phyloP scores from a whole-genome alignment of 1,284 basidiomycete genomes.

The Inonotus obliquus region DNA sequence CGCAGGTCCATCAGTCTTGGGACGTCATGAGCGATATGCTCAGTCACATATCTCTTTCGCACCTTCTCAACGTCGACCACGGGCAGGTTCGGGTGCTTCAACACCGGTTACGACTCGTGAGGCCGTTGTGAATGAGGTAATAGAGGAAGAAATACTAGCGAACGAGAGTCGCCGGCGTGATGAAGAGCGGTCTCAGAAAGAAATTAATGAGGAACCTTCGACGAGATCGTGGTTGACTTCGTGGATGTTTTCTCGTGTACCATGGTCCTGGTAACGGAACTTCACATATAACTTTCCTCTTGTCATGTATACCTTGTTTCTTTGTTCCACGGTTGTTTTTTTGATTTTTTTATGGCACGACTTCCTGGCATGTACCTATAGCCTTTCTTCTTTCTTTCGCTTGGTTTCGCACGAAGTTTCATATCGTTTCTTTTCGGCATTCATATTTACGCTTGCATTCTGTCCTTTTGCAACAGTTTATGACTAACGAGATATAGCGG shows the following conservation, averaged over 20 bases:
- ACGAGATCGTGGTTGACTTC: conserved; percentile 17
- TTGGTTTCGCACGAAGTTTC: neutral
- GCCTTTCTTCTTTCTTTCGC: neutral
- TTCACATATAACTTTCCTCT: neutral
- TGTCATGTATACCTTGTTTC: no score
- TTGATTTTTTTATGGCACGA: neutral
- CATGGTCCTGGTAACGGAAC: neutral
- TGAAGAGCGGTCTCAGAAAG: conserved; percentile 40
- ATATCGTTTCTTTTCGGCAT: neutral
- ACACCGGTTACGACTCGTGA: conserved; percentile 43
- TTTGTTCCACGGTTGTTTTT: neutral
- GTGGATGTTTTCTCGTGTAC: conserved; percentile 18
- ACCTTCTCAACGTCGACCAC: neutral
- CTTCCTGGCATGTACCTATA: neutral
- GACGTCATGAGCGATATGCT: neutral
- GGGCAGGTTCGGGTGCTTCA: conserved; percentile 11
- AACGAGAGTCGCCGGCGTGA: conserved; percentile 51
- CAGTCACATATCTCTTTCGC: conserved; percentile 9
- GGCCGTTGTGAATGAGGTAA: conserved; percentile 59
- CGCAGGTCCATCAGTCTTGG: neutral
- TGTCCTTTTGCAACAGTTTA: neutral
- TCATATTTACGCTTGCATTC: neutral
- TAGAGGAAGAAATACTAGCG: conserved; percentile 60
- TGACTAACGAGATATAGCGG: neutral
- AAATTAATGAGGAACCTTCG: neutral